Conservation (phyloP, 1,284 basidiomycete genomes). For the Cystobasidium slooffiae region DNA sequence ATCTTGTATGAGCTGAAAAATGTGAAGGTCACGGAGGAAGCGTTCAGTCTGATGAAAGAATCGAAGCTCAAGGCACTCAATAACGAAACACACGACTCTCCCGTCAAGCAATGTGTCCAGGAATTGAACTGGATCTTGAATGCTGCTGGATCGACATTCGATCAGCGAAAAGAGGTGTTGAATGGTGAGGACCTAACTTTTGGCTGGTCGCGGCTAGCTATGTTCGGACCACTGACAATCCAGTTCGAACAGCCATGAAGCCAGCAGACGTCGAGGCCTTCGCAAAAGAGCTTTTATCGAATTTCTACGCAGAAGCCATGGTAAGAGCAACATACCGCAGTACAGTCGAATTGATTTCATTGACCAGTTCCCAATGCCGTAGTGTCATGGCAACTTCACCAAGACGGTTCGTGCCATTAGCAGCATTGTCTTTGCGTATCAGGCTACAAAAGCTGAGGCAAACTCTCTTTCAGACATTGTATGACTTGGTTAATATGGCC, state of each 20-base stretch:
- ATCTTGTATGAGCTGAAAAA: slow-evolving; percentile 74
- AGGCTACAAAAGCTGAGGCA: background rate
- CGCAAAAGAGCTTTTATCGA: slow-evolving; percentile 67
- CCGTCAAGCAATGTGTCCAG: background rate
- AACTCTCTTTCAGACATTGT: background rate
- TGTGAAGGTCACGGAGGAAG: slow-evolving; percentile 70
- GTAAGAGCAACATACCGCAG: slow-evolving; percentile 49
- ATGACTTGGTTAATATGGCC: slow-evolving; percentile 57
- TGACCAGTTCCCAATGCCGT: background rate
- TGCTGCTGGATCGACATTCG: background rate
- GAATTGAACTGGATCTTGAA: slow-evolving; percentile 17
- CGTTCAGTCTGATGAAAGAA: slow-evolving; percentile 83
- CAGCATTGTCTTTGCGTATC: background rate
- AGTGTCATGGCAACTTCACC: slow-evolving; percentile 70
- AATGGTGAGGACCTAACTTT: background rate
- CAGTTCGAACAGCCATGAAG: slow-evolving; percentile 64
- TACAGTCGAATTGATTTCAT: background rate
- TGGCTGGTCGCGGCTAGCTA: background rate
- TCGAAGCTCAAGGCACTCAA: slow-evolving; percentile 69
- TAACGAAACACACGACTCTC: slow-evolving; percentile 62
- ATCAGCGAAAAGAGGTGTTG: background rate
- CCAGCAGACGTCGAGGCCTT: slow-evolving; percentile 74
- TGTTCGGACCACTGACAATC: background rate
- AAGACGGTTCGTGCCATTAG: slow-evolving; percentile 2
- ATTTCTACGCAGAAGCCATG: slow-evolving; percentile 75